Evolutionary conservation across 352 stramenopile genomes (phyloP).

Genomic region (Bremia lactucae): DNA sequence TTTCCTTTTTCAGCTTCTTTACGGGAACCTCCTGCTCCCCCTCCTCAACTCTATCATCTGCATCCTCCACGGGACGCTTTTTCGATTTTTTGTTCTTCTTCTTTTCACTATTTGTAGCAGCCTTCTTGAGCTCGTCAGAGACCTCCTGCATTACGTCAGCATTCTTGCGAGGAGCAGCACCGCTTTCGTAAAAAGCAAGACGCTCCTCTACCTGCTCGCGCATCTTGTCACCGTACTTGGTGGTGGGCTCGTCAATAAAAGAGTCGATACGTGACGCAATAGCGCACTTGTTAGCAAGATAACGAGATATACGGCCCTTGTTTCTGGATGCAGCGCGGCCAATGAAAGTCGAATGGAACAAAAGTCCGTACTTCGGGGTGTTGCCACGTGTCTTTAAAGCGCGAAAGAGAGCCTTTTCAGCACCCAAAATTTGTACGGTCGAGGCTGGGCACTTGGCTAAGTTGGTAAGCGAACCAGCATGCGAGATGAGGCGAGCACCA

Average conservation of each 20-base stretch:
- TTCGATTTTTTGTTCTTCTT: slow-evolving; percentile 76
- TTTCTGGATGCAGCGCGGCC: slow-evolving; percentile 98
- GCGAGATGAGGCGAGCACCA: slow-evolving; percentile 98
- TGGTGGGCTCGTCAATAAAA: slow-evolving; percentile 94
- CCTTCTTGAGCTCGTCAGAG: slow-evolving; percentile 80
- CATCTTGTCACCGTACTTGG: slow-evolving; percentile 97
- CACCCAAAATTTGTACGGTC: slow-evolving; percentile 99
- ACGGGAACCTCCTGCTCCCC: slow-evolving; percentile 45
- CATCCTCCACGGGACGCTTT: slow-evolving; percentile 64
- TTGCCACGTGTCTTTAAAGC: slow-evolving; percentile 99
- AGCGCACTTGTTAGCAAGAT: slow-evolving; percentile 99
- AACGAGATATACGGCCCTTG: slow-evolving; percentile 98
- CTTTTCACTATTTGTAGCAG: slow-evolving; percentile 35
- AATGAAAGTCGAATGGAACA: slow-evolving; percentile 99
- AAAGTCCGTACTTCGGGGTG: slow-evolving; percentile 99
- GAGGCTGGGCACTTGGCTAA: slow-evolving; percentile 98
- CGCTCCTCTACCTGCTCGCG: slow-evolving; percentile 98
- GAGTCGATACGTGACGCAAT: slow-evolving; percentile 99
- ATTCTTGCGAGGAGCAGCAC: slow-evolving; percentile 95
- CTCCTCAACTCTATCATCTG: slow-evolving; percentile 44
- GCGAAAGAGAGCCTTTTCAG: slow-evolving; percentile 99
- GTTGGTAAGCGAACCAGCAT: slow-evolving; percentile 97
- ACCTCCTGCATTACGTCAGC: slow-evolving; percentile 98
- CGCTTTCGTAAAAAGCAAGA: slow-evolving; percentile 98
- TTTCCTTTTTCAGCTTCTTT: slow-evolving; percentile 82